Evolutionary conservation across 2,329 filamentous ascomycete genomes (phyloP), one percentile per base, ranked within the genome.

Genomic region (Endoconidiophora polonica): DNA sequence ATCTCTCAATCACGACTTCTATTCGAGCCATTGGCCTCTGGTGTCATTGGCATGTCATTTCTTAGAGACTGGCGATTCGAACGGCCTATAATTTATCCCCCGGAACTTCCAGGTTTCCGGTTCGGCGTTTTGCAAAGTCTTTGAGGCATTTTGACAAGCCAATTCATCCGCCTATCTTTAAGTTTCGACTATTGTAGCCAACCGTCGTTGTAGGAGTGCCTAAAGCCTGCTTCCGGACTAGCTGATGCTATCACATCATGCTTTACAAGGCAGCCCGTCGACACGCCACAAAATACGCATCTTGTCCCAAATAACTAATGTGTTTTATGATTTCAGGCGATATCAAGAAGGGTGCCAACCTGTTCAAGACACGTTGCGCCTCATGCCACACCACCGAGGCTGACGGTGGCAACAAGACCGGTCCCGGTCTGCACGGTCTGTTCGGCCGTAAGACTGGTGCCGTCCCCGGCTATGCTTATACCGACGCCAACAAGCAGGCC

Each of bases 401-500:
- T 57, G 83, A 76, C 62, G 91, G 90, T 71, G 79, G 79, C 71
- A 94, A 95, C 86, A 96, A 96, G 82, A 86, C 94, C 70, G 91
- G 91, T 66, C 91, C 91, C 63, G 87, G 87, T 67, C 81, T 98
- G 62, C 80, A 93, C 81, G 91, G 91, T 66, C 86, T 98, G 59
- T 98, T 94, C 68, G 91, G 91, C 69, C 90, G 91, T 68, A 84
- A 94, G 76, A 86, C 85, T 57, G 91, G 91, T 62, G 77, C 81
- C 66, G 86, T 93, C 60, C 83, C 86, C 44, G 90, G 91, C 59
- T 98, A 83, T 80, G 74, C 86, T 65, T 98, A 96, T 81, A 94
- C 91, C 70, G 91, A 98, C 66, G 91, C 90, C 78, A 98, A 98
- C 85, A 96, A 96, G 83, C 73, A 83, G 65, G 94, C 94, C 76